Evolutionary conservation across 306 rosid species (phyloP).

Genomic region (Vigna nakashimae): DNA sequence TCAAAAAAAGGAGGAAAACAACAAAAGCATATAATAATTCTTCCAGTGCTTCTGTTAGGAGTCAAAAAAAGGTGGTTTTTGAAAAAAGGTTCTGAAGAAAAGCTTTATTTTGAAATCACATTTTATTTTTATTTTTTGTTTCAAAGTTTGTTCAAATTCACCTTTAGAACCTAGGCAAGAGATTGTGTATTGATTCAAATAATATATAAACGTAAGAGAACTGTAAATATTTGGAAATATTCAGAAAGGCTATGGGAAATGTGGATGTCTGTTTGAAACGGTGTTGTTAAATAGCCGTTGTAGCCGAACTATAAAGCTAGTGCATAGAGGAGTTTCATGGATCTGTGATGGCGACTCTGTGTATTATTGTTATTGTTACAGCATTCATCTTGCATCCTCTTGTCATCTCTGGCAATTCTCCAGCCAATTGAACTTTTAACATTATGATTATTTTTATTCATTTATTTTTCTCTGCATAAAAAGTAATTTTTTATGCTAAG

Average conservation of each 20-base stretch:
- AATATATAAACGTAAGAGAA: background rate
- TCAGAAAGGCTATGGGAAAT: background rate
- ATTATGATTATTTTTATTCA: too few species aligned
- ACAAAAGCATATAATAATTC: background rate
- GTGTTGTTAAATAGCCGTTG: too few species aligned
- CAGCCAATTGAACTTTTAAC: too few species aligned
- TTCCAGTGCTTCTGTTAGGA: background rate
- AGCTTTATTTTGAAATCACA: background rate
- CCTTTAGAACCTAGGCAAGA: background rate
- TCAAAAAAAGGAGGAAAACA: background rate
- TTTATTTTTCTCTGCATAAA: too few species aligned
- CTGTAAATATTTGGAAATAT: background rate
- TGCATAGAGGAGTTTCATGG: too few species aligned
- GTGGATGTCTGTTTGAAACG: background rate
- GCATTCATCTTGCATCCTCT: too few species aligned
- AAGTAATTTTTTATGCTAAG: too few species aligned
- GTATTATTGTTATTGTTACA: too few species aligned
- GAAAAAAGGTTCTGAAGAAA: background rate
- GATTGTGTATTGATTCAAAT: constrained; percentile 11
- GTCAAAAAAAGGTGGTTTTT: background rate
- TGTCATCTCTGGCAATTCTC: too few species aligned
- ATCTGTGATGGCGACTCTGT: too few species aligned
- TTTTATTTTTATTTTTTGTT: background rate
- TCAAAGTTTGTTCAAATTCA: background rate
- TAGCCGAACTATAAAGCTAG: too few species aligned